Evolutionary conservation across 768 basidiomycete genomes (phyloP), one percentile per base, ranked within the genome.

Genomic region (Trametes meyenii): DNA sequence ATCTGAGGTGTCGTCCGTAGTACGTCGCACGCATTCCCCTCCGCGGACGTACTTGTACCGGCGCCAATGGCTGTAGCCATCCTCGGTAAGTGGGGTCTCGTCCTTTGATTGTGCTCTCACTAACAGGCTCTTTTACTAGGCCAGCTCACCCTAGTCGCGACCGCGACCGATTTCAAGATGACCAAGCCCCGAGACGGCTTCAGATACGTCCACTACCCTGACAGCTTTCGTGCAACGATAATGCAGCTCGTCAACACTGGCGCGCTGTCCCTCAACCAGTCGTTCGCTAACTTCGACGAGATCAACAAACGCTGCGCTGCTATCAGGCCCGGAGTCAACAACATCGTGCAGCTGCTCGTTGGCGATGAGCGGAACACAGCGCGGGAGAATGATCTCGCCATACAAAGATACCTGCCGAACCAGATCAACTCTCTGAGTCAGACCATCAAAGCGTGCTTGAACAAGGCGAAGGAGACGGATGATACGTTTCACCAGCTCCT

Each of bases 201-300:
- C 54, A 6, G 33, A 11, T 42, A 35, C 29, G 19, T 55, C 14
- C 54, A 43, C 3, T 45, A 55, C 43, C 54, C 54, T 4, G 42
- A 55, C 54, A 55, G 54, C 26, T 55, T 55, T 26, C 54, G 54
- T 26, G 54, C 54, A 5, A 55, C 54, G 2, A 55, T 45, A 42
- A 55, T 26, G 26, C 54, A 55, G 33, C 54, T 55, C 43, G 54
- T 55, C n/a, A 55, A 55, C 54, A 44, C 54, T 3, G 54, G 54
- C 26, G 42, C 40, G 17, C 54, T 55, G 13, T 40, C 54, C 13
- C 42, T 55, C 26, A 55, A 55, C 19, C 7, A 45, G 26, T 55
- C 54, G 24, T 55, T 55, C 43, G 54, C 26, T 42, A 55, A 55
- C 54, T 55, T 55, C 43, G 54, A 55, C 54, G 54, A 55, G 54